Percentiles rank a stretch among this genome's conserved stretches.
phyloP scores from a whole-genome alignment of 495 filamentous ascomycete genomes.

The Beverwykella pulmonaria region DNA sequence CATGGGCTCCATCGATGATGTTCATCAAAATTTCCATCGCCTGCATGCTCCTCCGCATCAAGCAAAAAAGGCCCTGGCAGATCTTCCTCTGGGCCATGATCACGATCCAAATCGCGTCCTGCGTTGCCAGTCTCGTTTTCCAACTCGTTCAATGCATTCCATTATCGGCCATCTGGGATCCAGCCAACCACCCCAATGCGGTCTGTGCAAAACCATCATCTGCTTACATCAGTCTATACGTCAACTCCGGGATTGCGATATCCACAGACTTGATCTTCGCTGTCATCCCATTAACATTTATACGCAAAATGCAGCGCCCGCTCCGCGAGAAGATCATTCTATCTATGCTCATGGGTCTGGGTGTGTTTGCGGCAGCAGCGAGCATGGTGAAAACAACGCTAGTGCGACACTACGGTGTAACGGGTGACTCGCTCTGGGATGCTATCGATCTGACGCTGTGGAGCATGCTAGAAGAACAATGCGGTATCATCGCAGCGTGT shows the following conservation, averaged over 20 bases:
- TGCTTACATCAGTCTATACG: constrained; percentile 35
- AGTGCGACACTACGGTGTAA: constrained; percentile 35
- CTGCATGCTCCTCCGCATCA: constrained; percentile 44
- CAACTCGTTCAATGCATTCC: constrained; percentile 42
- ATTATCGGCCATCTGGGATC: constrained; percentile 41
- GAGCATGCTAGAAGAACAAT: constrained; percentile 41
- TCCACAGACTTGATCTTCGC: constrained; percentile 43
- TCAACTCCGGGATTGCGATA: constrained; percentile 38
- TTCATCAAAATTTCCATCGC: constrained; percentile 46
- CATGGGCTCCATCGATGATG: constrained; percentile 37
- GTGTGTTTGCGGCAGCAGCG: constrained; percentile 39
- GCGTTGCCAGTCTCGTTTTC: constrained; percentile 34
- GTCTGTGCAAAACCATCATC: constrained; percentile 30
- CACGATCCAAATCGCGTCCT: constrained; percentile 35
- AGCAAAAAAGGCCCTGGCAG: constrained; percentile 34
- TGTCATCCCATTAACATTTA: constrained; percentile 44
- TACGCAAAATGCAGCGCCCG: constrained; percentile 41
- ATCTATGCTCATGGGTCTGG: constrained; percentile 43
- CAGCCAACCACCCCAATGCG: constrained; percentile 23
- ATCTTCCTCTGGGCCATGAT: constrained; percentile 39
- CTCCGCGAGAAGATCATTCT: constrained; percentile 43
- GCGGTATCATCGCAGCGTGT: constrained; percentile 43
- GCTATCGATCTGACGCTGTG: constrained; percentile 39
- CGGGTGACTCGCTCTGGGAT: constrained; percentile 38
- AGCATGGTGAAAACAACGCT: constrained; percentile 42